Conservation (phyloP, 2,329 filamentous ascomycete genomes). For the Xylariaceae sp. region DNA sequence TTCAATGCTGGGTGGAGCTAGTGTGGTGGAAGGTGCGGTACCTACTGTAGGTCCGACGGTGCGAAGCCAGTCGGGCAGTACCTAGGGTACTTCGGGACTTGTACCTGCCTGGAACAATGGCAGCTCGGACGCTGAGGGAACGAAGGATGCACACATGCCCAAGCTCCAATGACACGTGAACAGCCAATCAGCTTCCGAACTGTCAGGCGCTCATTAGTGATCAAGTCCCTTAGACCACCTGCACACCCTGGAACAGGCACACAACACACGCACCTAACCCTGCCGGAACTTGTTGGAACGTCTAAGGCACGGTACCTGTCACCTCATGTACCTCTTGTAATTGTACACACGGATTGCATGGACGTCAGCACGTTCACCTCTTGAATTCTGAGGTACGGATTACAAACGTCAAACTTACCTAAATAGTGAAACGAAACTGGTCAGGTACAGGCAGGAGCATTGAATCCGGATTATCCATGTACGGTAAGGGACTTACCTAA, state of each 20-base stretch:
- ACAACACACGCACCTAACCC: too few relatives aligned
- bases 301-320: too few relatives aligned
- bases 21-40: background rate
- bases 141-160: background rate
- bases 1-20: conserved; percentile 16
- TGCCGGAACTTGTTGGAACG: too few relatives aligned
- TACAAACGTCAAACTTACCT: background rate
- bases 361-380: background rate
- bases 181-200: conserved; percentile 3
- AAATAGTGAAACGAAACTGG: too few relatives aligned
- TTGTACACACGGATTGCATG: background rate
- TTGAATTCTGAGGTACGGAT: background rate
- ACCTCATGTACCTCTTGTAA: too few relatives aligned
- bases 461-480: background rate
- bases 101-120: background rate
- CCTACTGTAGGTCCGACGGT: background rate
- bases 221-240: background rate
- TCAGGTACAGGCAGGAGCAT: too few relatives aligned
- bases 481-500: background rate
- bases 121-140: conserved; percentile 5
- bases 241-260: too few relatives aligned
- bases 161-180: background rate
- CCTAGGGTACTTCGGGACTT: background rate
- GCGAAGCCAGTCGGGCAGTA: background rate
- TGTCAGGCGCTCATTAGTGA: background rate